Evolutionary conservation across 371 early-diverging fungal genomes (phyloP).

Genomic region (Syncephalis fuscata): DNA sequence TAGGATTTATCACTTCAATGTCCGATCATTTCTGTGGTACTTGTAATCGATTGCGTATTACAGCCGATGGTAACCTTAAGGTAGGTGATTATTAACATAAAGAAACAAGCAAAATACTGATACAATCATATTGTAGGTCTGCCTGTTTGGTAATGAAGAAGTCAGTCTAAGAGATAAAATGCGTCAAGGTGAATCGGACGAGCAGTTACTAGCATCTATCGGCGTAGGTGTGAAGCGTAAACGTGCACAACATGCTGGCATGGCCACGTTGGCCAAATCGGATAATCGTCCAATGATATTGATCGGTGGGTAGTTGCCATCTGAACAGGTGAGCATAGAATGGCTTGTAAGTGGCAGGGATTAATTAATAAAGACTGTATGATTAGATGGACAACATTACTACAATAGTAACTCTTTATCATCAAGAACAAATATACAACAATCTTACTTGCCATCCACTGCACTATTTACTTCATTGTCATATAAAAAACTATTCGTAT

Average conservation of each 20-base stretch:
- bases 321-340: no score
- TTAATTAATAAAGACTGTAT: no score
- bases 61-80: slow-evolving; percentile 90
- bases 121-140: slow-evolving; percentile 21
- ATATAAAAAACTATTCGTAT: no score
- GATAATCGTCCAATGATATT: slow-evolving; percentile 89
- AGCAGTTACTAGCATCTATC: slow-evolving; percentile 46
- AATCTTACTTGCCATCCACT: no score
- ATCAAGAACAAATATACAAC: no score
- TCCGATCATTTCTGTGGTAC: slow-evolving; percentile 87
- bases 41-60: slow-evolving; percentile 80
- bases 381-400: no score
- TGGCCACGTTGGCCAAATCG: slow-evolving; percentile 58
- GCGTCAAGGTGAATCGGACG: slow-evolving; percentile 44
- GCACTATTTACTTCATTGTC: no score
- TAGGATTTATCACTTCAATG: slow-evolving; percentile 95
- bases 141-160: slow-evolving; percentile 81
- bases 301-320: slow-evolving; percentile 60
- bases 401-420: no score
- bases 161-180: slow-evolving; percentile 67
- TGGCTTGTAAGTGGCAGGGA: no score
- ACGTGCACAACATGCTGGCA: slow-evolving; percentile 81
- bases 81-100: slow-evolving; percentile 13
- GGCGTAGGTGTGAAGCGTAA: slow-evolving; percentile 70
- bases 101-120: not conserved